Conservation (phyloP, 768 basidiomycete species). For the Tylopilus intermedius region DNA sequence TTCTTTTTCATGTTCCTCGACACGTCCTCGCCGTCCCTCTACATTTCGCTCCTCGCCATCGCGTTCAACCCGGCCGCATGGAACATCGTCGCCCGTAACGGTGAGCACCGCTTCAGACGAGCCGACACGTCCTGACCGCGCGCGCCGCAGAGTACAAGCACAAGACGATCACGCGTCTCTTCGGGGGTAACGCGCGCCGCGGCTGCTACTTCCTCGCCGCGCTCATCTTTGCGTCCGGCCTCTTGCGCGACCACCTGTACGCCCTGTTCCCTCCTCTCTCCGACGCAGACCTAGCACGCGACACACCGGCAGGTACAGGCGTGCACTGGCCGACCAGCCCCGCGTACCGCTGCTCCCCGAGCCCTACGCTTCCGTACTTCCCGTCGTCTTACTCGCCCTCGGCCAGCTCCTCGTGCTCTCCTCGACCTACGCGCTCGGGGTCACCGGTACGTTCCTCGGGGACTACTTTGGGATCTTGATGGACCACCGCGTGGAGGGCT, state of each 20-base stretch:
- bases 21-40: slow-evolving; percentile 58
- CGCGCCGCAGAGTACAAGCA: slow-evolving; percentile 62
- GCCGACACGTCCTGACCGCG: neutral
- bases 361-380: slow-evolving; percentile 57
- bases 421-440: slow-evolving; percentile 84
- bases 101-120: slow-evolving; percentile 38
- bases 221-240: slow-evolving; percentile 79
- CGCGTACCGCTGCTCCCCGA: slow-evolving; percentile 57
- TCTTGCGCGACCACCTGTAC: slow-evolving; percentile 81
- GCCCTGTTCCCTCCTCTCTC: slow-evolving; percentile 26
- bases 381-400: slow-evolving; percentile 53
- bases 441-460: slow-evolving; percentile 89
- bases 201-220: slow-evolving; percentile 88
- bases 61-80: slow-evolving; percentile 91
- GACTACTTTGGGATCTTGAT: slow-evolving; percentile 85
- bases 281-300: neutral
- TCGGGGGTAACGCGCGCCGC: slow-evolving; percentile 63
- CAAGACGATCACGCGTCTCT: slow-evolving; percentile 80
- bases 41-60: slow-evolving; percentile 62
- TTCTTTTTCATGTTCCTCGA: slow-evolving; percentile 38
- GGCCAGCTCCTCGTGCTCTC: slow-evolving; percentile 86
- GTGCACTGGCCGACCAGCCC: slow-evolving; percentile 76
- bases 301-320: slow-evolving; percentile 53
- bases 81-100: slow-evolving; percentile 93
- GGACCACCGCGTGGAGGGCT: slow-evolving; percentile 88